Conservation (phyloP, 2,329 filamentous ascomycete species). For the Tothia fuscella region DNA sequence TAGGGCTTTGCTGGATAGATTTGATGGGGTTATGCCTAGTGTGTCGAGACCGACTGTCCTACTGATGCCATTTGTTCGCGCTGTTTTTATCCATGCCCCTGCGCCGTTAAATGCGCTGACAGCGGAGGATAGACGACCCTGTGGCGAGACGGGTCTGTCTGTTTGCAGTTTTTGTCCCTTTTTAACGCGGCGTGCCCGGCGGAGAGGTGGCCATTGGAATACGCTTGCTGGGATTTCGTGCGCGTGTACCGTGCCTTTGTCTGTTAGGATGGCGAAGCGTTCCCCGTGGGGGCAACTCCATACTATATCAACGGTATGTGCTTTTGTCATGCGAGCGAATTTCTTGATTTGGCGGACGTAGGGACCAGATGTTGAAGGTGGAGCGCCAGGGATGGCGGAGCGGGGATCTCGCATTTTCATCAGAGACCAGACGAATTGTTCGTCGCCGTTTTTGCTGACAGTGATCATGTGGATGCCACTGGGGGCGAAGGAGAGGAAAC, state of each 20-base stretch:
- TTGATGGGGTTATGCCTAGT: constrained; percentile 33
- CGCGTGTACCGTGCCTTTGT: constrained; percentile 89
- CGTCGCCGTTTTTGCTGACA: constrained; percentile 71
- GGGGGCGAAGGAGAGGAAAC: constrained; percentile 68
- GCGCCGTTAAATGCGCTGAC: constrained; percentile 27
- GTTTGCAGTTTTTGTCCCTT: constrained; percentile 14
- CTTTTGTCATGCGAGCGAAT: constrained; percentile 83
- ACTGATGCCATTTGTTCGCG: constrained; percentile 15
- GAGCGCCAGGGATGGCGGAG: constrained; percentile 20
- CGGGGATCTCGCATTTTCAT: constrained; percentile 41
- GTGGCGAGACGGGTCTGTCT: constrained; percentile 1
- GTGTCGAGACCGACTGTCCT: constrained; percentile 15
- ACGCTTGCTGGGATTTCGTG: constrained; percentile 74
- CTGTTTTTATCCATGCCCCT: constrained; percentile 12
- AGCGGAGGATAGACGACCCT: constrained; percentile 7
- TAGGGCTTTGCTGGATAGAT: constrained; percentile 54
- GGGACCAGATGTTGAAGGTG: constrained; percentile 24
- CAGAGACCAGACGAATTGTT: constrained; percentile 72
- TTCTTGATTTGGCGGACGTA: constrained; percentile 72
- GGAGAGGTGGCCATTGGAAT: constrained; percentile 74
- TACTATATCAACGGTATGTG: constrained; percentile 77
- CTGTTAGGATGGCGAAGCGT: constrained; percentile 77
- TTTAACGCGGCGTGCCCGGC: constrained; percentile 24
- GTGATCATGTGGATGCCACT: constrained; percentile 64
- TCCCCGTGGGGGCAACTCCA: constrained; percentile 78